phyloP scores from a whole-genome alignment of 2,329 filamentous ascomycete genomes.

The Penicillium sp. region DNA sequence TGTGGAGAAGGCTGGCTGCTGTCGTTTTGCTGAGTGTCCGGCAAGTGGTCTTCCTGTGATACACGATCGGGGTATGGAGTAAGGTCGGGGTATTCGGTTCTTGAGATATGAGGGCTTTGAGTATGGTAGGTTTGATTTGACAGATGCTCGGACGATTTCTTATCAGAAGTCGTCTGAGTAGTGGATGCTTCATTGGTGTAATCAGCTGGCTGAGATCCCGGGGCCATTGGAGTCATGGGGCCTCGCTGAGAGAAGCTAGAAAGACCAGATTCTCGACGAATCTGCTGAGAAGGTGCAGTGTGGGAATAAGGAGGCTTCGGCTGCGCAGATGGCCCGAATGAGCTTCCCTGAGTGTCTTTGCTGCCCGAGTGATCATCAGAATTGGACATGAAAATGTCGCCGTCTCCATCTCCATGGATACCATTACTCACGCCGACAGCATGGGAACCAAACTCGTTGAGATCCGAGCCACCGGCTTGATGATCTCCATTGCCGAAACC shows the following conservation, averaged over 20 bases:
- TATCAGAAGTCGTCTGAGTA: constrained; percentile 77
- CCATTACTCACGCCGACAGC: constrained; percentile 55
- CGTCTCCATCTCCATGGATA: constrained; percentile 49
- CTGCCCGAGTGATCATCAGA: constrained; percentile 46
- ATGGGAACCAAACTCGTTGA: constrained; percentile 36
- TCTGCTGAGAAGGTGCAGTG: constrained; percentile 47
- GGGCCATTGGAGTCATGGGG: constrained; percentile 58
- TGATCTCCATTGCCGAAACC: constrained; percentile 56
- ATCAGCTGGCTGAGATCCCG: constrained; percentile 58
- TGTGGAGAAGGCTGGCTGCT: constrained; percentile 35
- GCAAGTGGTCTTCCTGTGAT: constrained; percentile 58
- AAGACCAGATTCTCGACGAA: constrained; percentile 46
- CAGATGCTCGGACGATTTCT: constrained; percentile 73
- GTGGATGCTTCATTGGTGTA: constrained; percentile 86
- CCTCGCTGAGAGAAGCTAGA: constrained; percentile 50
- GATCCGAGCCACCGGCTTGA: constrained; percentile 40
- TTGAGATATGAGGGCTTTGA: constrained; percentile 54
- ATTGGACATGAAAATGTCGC: constrained; percentile 62
- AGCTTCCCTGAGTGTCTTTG: constrained; percentile 47
- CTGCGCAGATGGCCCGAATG: constrained; percentile 52
- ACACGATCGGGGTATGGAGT: constrained; percentile 49
- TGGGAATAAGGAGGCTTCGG: constrained; percentile 47
- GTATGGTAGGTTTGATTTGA: constrained; percentile 67
- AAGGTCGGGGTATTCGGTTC: constrained; percentile 55
- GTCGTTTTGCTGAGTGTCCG: constrained; percentile 60